phyloP scores from a whole-genome alignment of 78 protist genomes.

The Dictyostelium citrinum region DNA sequence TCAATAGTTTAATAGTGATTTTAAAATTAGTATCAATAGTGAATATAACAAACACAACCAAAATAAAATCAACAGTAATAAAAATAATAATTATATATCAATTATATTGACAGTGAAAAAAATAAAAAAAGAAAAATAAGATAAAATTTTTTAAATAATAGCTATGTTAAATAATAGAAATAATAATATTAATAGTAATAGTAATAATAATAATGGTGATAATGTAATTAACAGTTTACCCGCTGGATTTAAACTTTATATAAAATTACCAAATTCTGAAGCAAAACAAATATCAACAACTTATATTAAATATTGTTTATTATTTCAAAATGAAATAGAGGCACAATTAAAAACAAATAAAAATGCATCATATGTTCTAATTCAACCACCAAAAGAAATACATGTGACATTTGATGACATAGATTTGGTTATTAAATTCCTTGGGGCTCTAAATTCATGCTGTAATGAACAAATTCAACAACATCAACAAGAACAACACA shows the following conservation, averaged over 20 bases:
- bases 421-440: neutral
- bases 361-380: neutral
- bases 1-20: too few species aligned
- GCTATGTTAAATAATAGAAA: neutral
- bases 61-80: too few species aligned
- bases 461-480: neutral
- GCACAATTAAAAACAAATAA: neutral
- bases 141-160: too few species aligned
- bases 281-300: neutral
- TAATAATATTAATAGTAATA: neutral
- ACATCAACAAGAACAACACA: neutral
- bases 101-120: too few species aligned
- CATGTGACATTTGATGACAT: neutral
- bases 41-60: neutral
- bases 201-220: neutral
- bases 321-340: neutral
- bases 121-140: too few species aligned
- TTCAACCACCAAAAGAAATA: neutral
- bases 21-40: neutral
- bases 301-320: neutral
- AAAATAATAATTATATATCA: too few species aligned
- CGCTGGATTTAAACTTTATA: neutral
- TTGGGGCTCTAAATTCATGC: neutral
- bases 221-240: neutral
- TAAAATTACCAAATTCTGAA: neutral